A percentile compares a stretch with the other conserved stretches of the same genome.
Evolutionary conservation across 2,329 filamentous ascomycete genomes (phyloP).

Genomic region (Pseudophaeomoniella oleicola): DNA sequence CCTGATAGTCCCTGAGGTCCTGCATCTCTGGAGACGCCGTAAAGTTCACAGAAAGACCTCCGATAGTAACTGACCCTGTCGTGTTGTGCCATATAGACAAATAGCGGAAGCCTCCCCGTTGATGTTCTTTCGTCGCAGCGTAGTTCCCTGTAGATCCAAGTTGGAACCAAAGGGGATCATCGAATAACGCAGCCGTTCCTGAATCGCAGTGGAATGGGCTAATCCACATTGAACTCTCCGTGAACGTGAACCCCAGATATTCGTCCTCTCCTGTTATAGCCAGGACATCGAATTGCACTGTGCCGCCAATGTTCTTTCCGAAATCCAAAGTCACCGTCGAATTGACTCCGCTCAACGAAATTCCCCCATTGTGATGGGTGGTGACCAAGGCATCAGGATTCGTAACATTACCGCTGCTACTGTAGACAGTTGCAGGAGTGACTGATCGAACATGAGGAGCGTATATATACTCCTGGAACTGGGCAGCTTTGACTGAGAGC

Average conservation of each 20-base stretch:
- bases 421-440: constrained; percentile 12
- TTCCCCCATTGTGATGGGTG: neutral
- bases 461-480: constrained; percentile 19
- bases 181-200: constrained; percentile 29
- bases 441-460: constrained; percentile 16
- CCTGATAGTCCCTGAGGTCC: constrained; percentile 29
- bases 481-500: too few relatives aligned
- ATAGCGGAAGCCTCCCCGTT: constrained; percentile 32
- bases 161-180: constrained; percentile 34
- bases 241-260: constrained; percentile 25
- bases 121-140: constrained; percentile 24
- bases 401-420: constrained; percentile 16
- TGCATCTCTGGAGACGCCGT: constrained; percentile 19
- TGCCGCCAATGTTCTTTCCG: constrained; percentile 23
- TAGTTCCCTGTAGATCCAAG: constrained; percentile 24
- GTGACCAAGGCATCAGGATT: constrained; percentile 10
- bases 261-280: constrained; percentile 11
- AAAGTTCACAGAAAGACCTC: constrained; percentile 23
- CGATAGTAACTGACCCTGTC: constrained; percentile 24
- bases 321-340: constrained; percentile 26
- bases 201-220: constrained; percentile 30
- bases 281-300: constrained; percentile 19
- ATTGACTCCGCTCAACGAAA: constrained; percentile 10
- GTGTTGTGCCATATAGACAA: constrained; percentile 29
- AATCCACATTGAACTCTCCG: constrained; percentile 32